Evolutionary conservation across 257 asterid genomes (phyloP).

Genomic region (Rehmannia glutinosa): DNA sequence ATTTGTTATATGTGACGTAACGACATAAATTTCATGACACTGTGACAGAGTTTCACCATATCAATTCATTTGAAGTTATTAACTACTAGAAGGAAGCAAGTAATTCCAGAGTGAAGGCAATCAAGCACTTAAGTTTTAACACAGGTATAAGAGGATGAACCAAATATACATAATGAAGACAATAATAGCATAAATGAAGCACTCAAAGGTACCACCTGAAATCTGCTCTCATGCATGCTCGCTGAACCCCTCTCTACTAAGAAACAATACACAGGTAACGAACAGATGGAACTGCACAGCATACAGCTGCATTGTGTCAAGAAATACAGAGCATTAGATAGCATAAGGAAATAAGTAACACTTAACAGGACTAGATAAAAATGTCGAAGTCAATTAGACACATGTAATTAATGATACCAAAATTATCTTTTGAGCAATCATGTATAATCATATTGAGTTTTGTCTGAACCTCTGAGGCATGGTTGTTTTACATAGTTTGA

Average conservation of each 20-base stretch:
- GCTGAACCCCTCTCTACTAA: constrained; percentile 81
- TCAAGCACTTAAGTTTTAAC: neutral
- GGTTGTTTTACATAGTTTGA: neutral
- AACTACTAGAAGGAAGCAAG: neutral
- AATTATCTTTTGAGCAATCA: neutral
- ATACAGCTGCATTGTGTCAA: constrained; percentile 58
- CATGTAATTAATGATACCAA: neutral
- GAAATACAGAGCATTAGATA: neutral
- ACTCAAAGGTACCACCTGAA: constrained; percentile 51
- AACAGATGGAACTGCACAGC: constrained; percentile 92
- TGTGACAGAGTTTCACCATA: too few species aligned
- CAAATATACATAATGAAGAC: constrained; percentile 5
- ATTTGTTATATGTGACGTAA: neutral
- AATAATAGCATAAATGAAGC: constrained; percentile 8
- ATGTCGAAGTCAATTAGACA: neutral
- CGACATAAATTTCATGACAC: neutral
- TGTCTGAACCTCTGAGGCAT: neutral
- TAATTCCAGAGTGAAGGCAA: constrained; percentile 5
- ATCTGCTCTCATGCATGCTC: constrained; percentile 97
- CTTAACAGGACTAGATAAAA: too few species aligned
- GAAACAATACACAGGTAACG: constrained; percentile 84
- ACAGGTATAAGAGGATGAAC: neutral
- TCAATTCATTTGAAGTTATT: too few species aligned
- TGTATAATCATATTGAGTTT: neutral
- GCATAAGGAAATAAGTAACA: too few species aligned